Conservation (phyloP, 2,329 filamentous ascomycete species). For the Aaosphaeria arxii region DNA sequence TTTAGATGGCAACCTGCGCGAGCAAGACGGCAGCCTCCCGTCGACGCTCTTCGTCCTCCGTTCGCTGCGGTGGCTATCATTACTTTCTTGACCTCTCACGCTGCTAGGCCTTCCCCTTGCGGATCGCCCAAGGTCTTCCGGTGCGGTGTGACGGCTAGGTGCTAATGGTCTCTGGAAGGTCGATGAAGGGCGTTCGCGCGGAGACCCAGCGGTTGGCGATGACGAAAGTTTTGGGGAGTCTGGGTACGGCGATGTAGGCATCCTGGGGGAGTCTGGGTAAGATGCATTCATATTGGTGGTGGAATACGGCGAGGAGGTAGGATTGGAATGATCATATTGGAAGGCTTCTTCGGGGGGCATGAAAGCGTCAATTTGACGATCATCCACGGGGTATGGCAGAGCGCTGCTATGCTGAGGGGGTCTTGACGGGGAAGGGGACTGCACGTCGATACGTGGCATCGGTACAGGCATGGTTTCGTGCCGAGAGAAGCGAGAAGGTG, state of each 20-base stretch:
- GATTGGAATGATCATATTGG: constrained; percentile 33
- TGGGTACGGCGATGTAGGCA: constrained; percentile 10
- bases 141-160: constrained; percentile 7
- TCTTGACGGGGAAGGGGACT: constrained; percentile 30
- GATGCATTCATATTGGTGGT: constrained; percentile 8
- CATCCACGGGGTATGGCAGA: constrained; percentile 47
- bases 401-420: constrained; percentile 16
- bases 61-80: constrained; percentile 19
- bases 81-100: constrained; percentile 20
- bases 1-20: constrained; percentile 60
- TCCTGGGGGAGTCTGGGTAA: constrained; percentile 14
- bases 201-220: constrained; percentile 16
- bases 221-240: constrained; percentile 17
- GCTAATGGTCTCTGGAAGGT: constrained; percentile 8
- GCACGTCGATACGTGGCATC: constrained; percentile 29
- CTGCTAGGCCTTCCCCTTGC: constrained; percentile 24
- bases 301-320: constrained; percentile 12
- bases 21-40: constrained; percentile 57
- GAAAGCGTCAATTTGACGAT: constrained; percentile 28
- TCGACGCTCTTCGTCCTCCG: constrained; percentile 10
- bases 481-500: constrained; percentile 22
- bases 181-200: constrained; percentile 15
- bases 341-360: constrained; percentile 46
- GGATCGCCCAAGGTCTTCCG: constrained; percentile 19
- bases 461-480: constrained; percentile 28